Evolutionary conservation across 2,329 filamentous ascomycete genomes (phyloP).

Genomic region (Trichophyton mentagrophytes): DNA sequence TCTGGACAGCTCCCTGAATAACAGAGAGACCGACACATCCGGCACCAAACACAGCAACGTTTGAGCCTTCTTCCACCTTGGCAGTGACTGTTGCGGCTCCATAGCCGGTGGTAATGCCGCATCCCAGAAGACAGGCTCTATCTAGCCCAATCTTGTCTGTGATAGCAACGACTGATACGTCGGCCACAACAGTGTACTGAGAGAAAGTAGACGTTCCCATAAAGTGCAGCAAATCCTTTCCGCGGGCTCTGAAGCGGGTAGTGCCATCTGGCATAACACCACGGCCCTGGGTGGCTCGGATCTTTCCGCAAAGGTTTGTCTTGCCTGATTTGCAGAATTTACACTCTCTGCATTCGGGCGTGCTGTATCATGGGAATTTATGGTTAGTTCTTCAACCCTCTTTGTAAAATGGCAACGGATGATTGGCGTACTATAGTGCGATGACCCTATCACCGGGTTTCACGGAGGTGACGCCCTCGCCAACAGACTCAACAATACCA

Average conservation of each 20-base stretch:
- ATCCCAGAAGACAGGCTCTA: constrained; percentile 87
- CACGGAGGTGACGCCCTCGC: constrained; percentile 87
- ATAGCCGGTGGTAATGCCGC: constrained; percentile 97
- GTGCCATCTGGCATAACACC: constrained; percentile 97
- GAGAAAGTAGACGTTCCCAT: constrained; percentile 99
- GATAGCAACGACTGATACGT: constrained; percentile 94
- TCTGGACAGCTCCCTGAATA: constrained; percentile 81
- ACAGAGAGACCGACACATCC: constrained; percentile 93
- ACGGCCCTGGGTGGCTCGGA: constrained; percentile 87
- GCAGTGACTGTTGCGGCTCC: constrained; percentile 90
- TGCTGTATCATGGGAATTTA: constrained; percentile 43
- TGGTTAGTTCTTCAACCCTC: not conserved
- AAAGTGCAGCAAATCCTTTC: constrained; percentile 91
- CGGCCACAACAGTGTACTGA: constrained; percentile 95
- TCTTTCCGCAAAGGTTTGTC: constrained; percentile 98
- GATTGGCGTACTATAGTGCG: constrained; percentile 60
- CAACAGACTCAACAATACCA: constrained; percentile 82
- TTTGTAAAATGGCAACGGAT: not conserved
- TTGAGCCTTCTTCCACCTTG: constrained; percentile 78
- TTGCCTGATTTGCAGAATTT: constrained; percentile 99
- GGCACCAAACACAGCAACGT: constrained; percentile 83
- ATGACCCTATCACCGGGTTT: constrained; percentile 88
- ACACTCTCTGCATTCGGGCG: constrained; percentile 92
- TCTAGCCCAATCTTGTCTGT: constrained; percentile 87
- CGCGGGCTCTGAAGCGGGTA: constrained; percentile 84